A percentile compares a stretch with the other conserved stretches of the same genome.
phyloP scores from a whole-genome alignment of 352 stramenopile species.

The Globisporangium cystogenes region DNA sequence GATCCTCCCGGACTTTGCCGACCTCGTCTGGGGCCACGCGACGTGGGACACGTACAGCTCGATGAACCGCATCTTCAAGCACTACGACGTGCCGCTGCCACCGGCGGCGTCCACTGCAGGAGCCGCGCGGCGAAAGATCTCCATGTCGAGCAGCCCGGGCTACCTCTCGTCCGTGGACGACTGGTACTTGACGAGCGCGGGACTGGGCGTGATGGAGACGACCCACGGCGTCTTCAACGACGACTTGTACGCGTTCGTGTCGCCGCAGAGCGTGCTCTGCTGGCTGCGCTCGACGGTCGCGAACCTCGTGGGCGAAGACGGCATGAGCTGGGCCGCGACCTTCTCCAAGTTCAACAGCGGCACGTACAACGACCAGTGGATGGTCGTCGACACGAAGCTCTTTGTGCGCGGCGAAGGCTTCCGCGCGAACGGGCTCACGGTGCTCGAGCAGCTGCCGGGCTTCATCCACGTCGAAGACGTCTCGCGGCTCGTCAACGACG shows the following conservation, averaged over 20 bases:
- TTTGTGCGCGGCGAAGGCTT: conserved; percentile 43
- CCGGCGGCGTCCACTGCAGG: not conserved
- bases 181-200: conserved; percentile 66
- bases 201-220: conserved; percentile 58
- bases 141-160: conserved; percentile 72
- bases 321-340: conserved; percentile 33
- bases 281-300: conserved; percentile 61
- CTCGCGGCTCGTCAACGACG: conserved; percentile 35
- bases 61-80: conserved; percentile 81
- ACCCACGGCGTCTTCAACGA: conserved; percentile 62
- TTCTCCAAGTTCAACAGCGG: conserved; percentile 63
- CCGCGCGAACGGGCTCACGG: conserved; percentile 31
- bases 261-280: conserved; percentile 42
- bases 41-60: conserved; percentile 68
- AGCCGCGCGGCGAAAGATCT: conserved; percentile 29
- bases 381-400: conserved; percentile 63
- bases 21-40: conserved; percentile 63
- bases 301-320: conserved; percentile 37
- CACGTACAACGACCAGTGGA: conserved; percentile 87
- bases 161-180: conserved; percentile 77
- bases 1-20: conserved; percentile 42
- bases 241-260: conserved; percentile 43
- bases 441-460: conserved; percentile 73
- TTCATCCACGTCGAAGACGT: conserved; percentile 49
- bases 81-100: conserved; percentile 61